These are phyloP conservation scores for Diaporthe aspalathi DNA, from an alignment of 2,329 filamentous ascomycete species.

Conservation along the genomic window DNA sequence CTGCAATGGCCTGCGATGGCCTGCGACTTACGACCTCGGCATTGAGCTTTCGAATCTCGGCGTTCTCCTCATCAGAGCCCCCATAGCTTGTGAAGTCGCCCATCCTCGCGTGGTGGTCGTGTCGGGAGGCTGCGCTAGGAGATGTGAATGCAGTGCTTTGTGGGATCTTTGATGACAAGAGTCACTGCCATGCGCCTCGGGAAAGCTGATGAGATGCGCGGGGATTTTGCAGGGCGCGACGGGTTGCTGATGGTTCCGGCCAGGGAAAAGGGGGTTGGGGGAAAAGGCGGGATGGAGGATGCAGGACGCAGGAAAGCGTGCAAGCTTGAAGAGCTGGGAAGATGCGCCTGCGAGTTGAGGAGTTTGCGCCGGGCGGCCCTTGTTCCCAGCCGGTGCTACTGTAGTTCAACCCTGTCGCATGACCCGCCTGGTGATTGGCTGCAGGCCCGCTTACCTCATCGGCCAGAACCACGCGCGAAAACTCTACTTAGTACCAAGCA, in stretches of 20 bases:
- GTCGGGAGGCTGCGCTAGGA: conserved; percentile 31
- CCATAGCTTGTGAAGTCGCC: conserved; percentile 78
- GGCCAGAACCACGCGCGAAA: conserved; percentile 5
- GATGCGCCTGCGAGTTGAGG: conserved; percentile 19
- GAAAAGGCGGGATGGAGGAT: neutral
- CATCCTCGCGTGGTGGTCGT: conserved; percentile 58
- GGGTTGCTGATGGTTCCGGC: conserved; percentile 2
- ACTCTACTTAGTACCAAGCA: conserved; percentile 28
- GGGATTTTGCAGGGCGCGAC: conserved; percentile 4
- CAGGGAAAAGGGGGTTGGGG: conserved; percentile 20
- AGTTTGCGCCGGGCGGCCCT: conserved; percentile 29
- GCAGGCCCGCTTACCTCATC: neutral
- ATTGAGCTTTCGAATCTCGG: conserved; percentile 82
- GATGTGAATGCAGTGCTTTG: conserved; percentile 3
- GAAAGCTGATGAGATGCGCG: conserved; percentile 14
- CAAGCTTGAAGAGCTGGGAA: conserved; percentile 28
- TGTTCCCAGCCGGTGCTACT: conserved; percentile 25
- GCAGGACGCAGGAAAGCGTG: conserved; percentile 22
- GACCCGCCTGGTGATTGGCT: conserved; percentile 9
- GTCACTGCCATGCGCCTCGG: conserved; percentile 26
- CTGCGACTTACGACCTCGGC: conserved; percentile 75
- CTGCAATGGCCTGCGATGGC: neutral
- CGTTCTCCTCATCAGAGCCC: conserved; percentile 82
- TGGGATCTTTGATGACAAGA: neutral
- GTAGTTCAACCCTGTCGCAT: neutral